Evolutionary conservation across 129 eudicot genomes (phyloP), one percentile per base, ranked within the genome.

Genomic region (Apium graveolens): DNA sequence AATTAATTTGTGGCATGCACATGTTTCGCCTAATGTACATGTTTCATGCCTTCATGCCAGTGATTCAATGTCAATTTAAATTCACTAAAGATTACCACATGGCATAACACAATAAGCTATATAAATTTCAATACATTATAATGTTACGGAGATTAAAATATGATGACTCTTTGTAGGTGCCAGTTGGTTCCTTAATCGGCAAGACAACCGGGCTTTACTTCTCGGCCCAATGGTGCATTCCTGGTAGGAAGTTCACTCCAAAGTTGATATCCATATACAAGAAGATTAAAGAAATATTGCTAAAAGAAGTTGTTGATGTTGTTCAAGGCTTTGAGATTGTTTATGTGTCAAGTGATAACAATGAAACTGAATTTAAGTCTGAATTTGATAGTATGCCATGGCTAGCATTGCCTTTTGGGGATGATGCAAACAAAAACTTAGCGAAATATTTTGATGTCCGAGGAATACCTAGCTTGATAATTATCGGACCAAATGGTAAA

Each of bases 401-500:
- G 98, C 85, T 90, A 45, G 96, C 96, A 21, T 75, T 93, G 39
- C 92, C 98, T 24, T 90, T 84, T 37, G 83, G 85, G 17, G 96
- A 93, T 66, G 65, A 84, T 26, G 80, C 84, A 21, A 83, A 46
- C 31, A 90, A 88, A 81, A n/a, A 35, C 65, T 88, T 93, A 0
- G 83, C 89, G 70, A 93, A 90, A 70, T 81, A 88, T 80, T 93
- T 93, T 68, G 94, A 93, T 81, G 82, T 93, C 21, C 83, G 81
- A 11, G 89, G 86, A 44, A 93, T 93, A 32, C 98, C 98, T 0
- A 86, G 84, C 80, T 77, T 93, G 80, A 82, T 90, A 38, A 88
- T 93, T 53, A n/a, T 93, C 71, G 94, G 98, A 2, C 96, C 98
- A 4, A 89, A 90, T 84, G 98, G 96, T 39, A 93, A 93, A 87